Conservation (phyloP, 352 stramenopile genomes). For the Phytopythium chamaehyphon region DNA sequence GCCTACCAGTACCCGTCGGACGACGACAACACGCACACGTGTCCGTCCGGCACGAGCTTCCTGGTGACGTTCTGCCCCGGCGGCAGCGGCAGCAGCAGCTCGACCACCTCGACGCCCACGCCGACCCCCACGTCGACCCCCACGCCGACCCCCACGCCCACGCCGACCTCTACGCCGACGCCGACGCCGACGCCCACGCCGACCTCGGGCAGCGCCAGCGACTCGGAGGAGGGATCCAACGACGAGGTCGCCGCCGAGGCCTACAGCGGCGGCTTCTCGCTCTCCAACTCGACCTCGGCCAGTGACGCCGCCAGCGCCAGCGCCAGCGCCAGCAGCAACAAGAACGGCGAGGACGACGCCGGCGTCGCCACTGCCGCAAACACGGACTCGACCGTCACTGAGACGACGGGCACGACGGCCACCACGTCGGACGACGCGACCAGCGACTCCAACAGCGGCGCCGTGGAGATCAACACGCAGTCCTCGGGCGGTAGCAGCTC, state of each 20-base stretch:
- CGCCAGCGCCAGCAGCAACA: conserved; percentile 8
- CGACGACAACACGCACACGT: conserved; percentile 59
- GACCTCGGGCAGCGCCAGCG: conserved; percentile 16
- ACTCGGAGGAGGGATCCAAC: conserved; percentile 10
- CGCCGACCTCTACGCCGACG: conserved; percentile 11
- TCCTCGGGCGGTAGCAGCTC: conserved; percentile 21
- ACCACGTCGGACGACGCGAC: conserved; percentile 10
- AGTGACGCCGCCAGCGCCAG: conserved; percentile 9
- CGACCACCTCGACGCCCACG: conserved; percentile 13
- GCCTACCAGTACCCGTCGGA: conserved; percentile 60
- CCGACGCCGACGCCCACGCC: conserved; percentile 15
- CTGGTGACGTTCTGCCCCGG: conserved; percentile 66
- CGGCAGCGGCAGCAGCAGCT: conserved; percentile 30
- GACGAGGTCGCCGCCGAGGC: conserved; percentile 16
- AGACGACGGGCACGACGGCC: conserved; percentile 5
- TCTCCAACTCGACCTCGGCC: conserved; percentile 11
- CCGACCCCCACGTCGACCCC: conserved; percentile 14
- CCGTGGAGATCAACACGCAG: conserved; percentile 44
- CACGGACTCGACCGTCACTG: conserved; percentile 2
- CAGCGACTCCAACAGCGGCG: conserved; percentile 10
- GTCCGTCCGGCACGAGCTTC: conserved; percentile 45
- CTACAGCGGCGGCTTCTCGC: conserved; percentile 23
- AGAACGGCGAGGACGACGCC: conserved; percentile 14
- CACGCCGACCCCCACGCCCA: conserved; percentile 13
- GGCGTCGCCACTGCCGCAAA: conserved; percentile 12